Evolutionary conservation across 768 basidiomycete species (phyloP), one percentile per base, ranked within the genome.

Genomic region (Boletales sp.): DNA sequence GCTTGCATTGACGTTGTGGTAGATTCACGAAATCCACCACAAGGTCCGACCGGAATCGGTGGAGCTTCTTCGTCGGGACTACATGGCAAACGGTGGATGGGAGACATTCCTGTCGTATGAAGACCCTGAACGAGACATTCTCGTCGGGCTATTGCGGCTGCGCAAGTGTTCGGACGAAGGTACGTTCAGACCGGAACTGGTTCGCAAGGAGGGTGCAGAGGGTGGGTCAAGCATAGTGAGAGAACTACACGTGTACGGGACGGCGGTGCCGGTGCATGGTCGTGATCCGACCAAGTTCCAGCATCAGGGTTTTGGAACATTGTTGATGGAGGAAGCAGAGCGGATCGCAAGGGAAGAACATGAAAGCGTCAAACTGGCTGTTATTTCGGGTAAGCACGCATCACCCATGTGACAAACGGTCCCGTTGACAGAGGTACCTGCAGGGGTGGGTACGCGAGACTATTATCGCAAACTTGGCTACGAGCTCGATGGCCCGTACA

Each of bases 71-170:
- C 82, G 96, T 50, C 79, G 96, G 36, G 96, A 99, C 66, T 99
- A 99, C 68, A 74, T 88, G 4, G 96, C 96, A 30, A 99, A 98
- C 63, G 95, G 94, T 7, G 94, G 96, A 41, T 99, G 96, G 96
- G 96, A 99, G 72, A 98, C 96, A 2, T 99, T 99, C 80, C 73
- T 99, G 6, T 95, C 94, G 28, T 99, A 98, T 65, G 96, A 99
- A 72, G 96, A 99, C 67, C 95, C 96, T 7, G 93, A 94, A 69
- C 83, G 82, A 47, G 96, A 99, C 62, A 98, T 99, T 67, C 83
- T 99, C 40, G 84, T 99, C 53, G 96, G 96, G 18, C 72, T 99
- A 28, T 76, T 99, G 35, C 82, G 96, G 31, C 72, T 99, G 60
- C 77, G 96, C 44, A 97, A 94, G 66, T 97, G 96, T 64, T 95